A percentile compares a stretch with the other conserved stretches of the same genome.
These are phyloP conservation scores for Megacollybia marginata DNA, from an alignment of 768 basidiomycete genomes.

Conservation along the genomic window DNA sequence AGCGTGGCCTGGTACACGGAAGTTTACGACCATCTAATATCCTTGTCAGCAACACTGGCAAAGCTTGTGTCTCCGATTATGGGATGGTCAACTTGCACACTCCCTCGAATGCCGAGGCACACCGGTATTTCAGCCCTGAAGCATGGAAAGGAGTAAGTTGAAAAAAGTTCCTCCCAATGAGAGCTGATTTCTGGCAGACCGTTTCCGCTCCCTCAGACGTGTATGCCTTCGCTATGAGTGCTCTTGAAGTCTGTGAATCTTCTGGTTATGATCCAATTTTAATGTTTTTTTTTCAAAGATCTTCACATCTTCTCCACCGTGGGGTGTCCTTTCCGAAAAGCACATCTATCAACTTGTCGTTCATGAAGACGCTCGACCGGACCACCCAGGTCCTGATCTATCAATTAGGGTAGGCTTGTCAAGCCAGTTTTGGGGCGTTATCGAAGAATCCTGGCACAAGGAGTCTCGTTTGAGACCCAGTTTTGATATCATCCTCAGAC, in stretches of 20 bases:
- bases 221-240: slow-evolving; percentile 19
- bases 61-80: slow-evolving; percentile 15
- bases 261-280: too few relatives aligned
- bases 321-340: slow-evolving; percentile 18
- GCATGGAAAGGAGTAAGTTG: slow-evolving; percentile 20
- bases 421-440: slow-evolving; percentile 15
- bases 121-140: slow-evolving; percentile 21
- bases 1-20: slow-evolving; percentile 18
- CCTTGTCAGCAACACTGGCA: slow-evolving; percentile 9
- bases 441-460: slow-evolving; percentile 19
- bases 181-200: slow-evolving; percentile 8
- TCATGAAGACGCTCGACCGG: slow-evolving; percentile 16
- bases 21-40: slow-evolving; percentile 18
- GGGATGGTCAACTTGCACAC: slow-evolving; percentile 16
- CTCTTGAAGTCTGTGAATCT: slow-evolving; percentile 12
- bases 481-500: slow-evolving; percentile 15
- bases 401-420: slow-evolving; percentile 8
- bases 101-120: slow-evolving; percentile 10
- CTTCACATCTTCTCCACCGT: slow-evolving; percentile 15
- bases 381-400: slow-evolving; percentile 14
- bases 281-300: slow-evolving; percentile 9
- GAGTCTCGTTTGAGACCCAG: slow-evolving; percentile 17
- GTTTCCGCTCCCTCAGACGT: slow-evolving; percentile 18
- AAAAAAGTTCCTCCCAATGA: background rate
- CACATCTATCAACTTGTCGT: slow-evolving; percentile 19